Evolutionary conservation across 148 eudicot species (phyloP).

Genomic region (Rhododendron vialii): DNA sequence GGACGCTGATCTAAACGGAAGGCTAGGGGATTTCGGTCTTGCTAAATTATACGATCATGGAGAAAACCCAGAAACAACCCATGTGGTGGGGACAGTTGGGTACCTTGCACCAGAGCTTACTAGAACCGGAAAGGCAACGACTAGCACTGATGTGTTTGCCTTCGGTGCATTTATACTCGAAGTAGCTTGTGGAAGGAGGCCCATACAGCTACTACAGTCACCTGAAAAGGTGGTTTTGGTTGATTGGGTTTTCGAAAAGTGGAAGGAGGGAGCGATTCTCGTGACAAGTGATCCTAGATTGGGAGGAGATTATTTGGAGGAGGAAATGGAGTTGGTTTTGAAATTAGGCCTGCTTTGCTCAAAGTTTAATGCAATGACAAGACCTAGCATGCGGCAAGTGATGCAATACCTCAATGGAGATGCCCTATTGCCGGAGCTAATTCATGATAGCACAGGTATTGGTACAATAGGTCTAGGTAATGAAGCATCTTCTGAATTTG

Average conservation of each 20-base stretch:
- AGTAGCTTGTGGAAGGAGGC: constrained; percentile 40
- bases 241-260: constrained; percentile 31
- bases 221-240: constrained; percentile 16
- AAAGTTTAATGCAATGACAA: constrained; percentile 18
- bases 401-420: constrained; percentile 30
- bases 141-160: constrained; percentile 32
- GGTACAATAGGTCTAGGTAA: not conserved
- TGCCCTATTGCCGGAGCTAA: not conserved
- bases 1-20: constrained; percentile 30
- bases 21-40: constrained; percentile 49
- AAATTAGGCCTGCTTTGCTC: constrained; percentile 40
- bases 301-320: constrained; percentile 19
- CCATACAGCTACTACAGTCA: constrained; percentile 13
- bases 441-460: not conserved
- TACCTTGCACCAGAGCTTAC: constrained; percentile 44
- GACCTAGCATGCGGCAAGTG: constrained; percentile 43
- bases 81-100: constrained; percentile 43
- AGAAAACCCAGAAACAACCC: constrained; percentile 36
- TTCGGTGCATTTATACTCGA: constrained; percentile 39
- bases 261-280: constrained; percentile 25
- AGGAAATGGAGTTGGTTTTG: constrained; percentile 31
- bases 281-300: constrained; percentile 29
- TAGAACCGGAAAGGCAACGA: constrained; percentile 36
- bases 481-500: not conserved
- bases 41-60: constrained; percentile 42